Conservation (phyloP, 2,329 filamentous ascomycete genomes). For the Grosmannia clavigera region DNA sequence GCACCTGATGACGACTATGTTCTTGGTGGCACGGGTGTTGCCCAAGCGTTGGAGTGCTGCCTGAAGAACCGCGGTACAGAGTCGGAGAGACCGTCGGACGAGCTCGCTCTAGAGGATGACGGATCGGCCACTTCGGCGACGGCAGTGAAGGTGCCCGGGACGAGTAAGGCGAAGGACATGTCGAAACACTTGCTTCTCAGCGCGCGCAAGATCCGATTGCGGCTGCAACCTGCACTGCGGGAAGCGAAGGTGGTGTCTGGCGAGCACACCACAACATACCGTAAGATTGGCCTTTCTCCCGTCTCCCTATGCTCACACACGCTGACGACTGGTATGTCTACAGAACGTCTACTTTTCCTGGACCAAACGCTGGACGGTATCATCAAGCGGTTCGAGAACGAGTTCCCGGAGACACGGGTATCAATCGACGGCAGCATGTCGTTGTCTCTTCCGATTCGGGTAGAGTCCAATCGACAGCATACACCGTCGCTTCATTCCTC, state of each 20-base stretch:
- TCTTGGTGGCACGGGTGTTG: slow-evolving; percentile 87
- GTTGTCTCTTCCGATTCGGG: slow-evolving; percentile 13
- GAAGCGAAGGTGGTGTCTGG: slow-evolving; percentile 56
- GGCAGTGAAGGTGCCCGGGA: slow-evolving; percentile 18
- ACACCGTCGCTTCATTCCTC: slow-evolving; percentile 11
- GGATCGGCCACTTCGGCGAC: slow-evolving; percentile 19
- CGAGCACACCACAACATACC: slow-evolving; percentile 61
- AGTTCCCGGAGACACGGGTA: slow-evolving; percentile 77
- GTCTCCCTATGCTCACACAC: not conserved
- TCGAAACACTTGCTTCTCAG: slow-evolving; percentile 79
- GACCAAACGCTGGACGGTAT: slow-evolving; percentile 81
- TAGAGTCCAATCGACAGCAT: slow-evolving; percentile 3
- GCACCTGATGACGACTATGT: slow-evolving; percentile 90
- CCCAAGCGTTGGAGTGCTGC: slow-evolving; percentile 85
- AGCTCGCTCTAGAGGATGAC: slow-evolving; percentile 41
- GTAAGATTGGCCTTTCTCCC: slow-evolving; percentile 35
- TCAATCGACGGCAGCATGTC: slow-evolving; percentile 18
- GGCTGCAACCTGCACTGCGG: slow-evolving; percentile 71
- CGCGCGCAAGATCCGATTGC: slow-evolving; percentile 74
- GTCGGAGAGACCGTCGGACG: slow-evolving; percentile 38
- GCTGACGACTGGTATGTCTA: not conserved
- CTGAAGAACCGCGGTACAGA: slow-evolving; percentile 67
- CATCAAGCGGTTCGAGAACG: slow-evolving; percentile 90
- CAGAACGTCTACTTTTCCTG: slow-evolving; percentile 70
- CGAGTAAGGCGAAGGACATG: slow-evolving; percentile 74